Evolutionary conservation across 2,329 filamentous ascomycete genomes (phyloP).

Genomic region (Epichloe aotearoae): DNA sequence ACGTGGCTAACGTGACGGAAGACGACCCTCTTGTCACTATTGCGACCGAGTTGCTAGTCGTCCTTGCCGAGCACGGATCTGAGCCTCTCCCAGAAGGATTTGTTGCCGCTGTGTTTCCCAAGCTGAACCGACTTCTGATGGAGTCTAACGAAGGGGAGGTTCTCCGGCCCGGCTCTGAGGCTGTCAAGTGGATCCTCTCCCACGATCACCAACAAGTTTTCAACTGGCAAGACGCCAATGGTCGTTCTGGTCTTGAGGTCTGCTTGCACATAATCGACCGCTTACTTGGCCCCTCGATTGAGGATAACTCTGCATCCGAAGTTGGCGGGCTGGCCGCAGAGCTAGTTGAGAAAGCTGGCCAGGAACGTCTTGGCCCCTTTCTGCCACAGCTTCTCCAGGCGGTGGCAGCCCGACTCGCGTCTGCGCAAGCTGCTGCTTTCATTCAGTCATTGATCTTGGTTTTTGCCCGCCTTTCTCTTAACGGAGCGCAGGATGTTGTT

Average conservation of each 20-base stretch:
- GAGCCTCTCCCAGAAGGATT: slow-evolving; percentile 81
- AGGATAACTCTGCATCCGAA: slow-evolving; percentile 90
- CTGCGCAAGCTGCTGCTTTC: slow-evolving; percentile 73
- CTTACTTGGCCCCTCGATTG: slow-evolving; percentile 68
- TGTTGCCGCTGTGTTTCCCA: slow-evolving; percentile 73
- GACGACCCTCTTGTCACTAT: slow-evolving; percentile 78
- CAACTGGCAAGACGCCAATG: slow-evolving; percentile 66
- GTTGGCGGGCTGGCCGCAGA: slow-evolving; percentile 90
- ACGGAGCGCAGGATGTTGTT: slow-evolving; percentile 77
- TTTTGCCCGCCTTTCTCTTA: slow-evolving; percentile 78
- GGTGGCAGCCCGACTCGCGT: slow-evolving; percentile 72
- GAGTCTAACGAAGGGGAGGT: slow-evolving; percentile 78
- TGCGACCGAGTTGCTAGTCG: slow-evolving; percentile 70
- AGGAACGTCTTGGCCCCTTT: slow-evolving; percentile 80
- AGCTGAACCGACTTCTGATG: slow-evolving; percentile 70
- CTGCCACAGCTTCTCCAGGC: slow-evolving; percentile 78
- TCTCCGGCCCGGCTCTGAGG: slow-evolving; percentile 71
- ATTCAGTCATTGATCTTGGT: slow-evolving; percentile 94
- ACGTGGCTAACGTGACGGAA: slow-evolving; percentile 72
- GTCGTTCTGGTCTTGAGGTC: slow-evolving; percentile 75
- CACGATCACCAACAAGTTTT: slow-evolving; percentile 88
- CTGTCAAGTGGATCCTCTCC: slow-evolving; percentile 76
- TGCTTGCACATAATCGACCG: slow-evolving; percentile 87
- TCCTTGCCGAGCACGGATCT: slow-evolving; percentile 69
- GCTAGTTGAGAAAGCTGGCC: slow-evolving; percentile 87